Percentiles rank a stretch among this genome's conserved stretches.
phyloP scores from a whole-genome alignment of 2,329 filamentous ascomycete genomes.

The Immersiporthe knoxdaviesiana region DNA sequence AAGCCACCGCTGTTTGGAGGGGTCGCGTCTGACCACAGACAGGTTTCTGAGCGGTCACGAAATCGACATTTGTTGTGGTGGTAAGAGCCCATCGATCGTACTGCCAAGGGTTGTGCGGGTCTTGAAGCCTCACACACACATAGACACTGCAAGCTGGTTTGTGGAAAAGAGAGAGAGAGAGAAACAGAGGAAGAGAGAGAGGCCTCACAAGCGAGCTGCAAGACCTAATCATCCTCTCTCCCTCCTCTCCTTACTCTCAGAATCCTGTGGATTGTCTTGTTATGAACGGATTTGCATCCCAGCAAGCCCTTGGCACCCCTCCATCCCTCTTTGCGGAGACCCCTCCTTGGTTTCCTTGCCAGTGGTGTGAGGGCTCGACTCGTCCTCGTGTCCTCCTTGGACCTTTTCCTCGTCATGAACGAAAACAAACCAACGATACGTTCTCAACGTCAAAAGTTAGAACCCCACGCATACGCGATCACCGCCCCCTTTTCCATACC shows the following conservation, averaged over 20 bases:
- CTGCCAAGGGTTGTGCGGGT: not conserved
- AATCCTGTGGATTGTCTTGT: not conserved
- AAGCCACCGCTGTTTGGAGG: slow-evolving; percentile 23
- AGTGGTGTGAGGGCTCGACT: not conserved
- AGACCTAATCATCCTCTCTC: not conserved
- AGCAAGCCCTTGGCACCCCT: slow-evolving; percentile 6
- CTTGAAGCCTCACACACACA: not conserved
- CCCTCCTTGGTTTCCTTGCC: not conserved
- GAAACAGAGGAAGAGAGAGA: not conserved
- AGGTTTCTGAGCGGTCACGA: not conserved
- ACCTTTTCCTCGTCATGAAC: not conserved
- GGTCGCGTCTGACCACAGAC: slow-evolving; percentile 14
- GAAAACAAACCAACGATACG: not conserved
- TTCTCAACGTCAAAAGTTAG: slow-evolving; percentile 1
- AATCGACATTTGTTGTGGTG: not conserved
- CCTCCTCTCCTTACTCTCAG: too few relatives aligned
- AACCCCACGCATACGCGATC: not conserved
- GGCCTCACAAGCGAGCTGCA: not conserved
- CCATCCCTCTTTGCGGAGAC: not conserved
- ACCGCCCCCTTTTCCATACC: slow-evolving; percentile 6
- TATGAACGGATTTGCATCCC: not conserved
- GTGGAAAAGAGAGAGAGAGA: not conserved
- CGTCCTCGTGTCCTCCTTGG: not conserved
- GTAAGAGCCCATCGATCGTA: not conserved
- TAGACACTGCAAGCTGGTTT: not conserved